These are phyloP conservation scores for Talaromyces islandicus DNA, from an alignment of 2,329 filamentous ascomycete genomes.

Conservation along the genomic window DNA sequence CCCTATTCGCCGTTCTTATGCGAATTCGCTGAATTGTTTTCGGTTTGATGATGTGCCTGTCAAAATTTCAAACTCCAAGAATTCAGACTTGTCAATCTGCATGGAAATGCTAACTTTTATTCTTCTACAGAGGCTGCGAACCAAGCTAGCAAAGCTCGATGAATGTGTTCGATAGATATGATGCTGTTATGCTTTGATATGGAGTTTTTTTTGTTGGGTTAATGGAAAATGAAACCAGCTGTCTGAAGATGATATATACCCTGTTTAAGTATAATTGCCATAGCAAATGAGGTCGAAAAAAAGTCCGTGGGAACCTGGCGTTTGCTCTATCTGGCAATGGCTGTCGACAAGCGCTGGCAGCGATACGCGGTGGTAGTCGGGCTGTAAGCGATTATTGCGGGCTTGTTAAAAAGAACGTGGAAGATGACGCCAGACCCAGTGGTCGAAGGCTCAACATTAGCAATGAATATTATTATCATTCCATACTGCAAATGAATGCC, in stretches of 20 bases:
- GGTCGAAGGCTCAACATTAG: neutral
- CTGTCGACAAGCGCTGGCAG: neutral
- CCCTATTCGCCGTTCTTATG: neutral
- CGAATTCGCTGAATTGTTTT: constrained; percentile 1
- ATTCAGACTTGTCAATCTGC: neutral
- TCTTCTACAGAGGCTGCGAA: constrained; percentile 42
- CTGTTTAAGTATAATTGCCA: neutral
- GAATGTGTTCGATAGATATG: constrained; percentile 13
- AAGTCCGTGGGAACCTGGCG: neutral
- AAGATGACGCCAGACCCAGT: neutral
- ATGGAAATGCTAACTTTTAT: constrained; percentile 11
- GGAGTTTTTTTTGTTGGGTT: constrained; percentile 1
- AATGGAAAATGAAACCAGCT: neutral
- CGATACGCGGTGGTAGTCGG: neutral
- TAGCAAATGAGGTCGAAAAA: neutral
- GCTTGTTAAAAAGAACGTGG: neutral
- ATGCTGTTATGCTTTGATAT: constrained; percentile 13
- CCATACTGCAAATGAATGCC: neutral
- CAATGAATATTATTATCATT: neutral
- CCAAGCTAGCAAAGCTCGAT: constrained; percentile 45
- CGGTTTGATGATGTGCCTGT: neutral
- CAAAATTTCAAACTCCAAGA: too few relatives aligned
- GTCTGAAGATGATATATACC: neutral
- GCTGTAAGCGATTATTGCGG: neutral
- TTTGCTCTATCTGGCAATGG: neutral